phyloP scores from a whole-genome alignment of 2,329 filamentous ascomycete genomes.

The Penicillium sp. region DNA sequence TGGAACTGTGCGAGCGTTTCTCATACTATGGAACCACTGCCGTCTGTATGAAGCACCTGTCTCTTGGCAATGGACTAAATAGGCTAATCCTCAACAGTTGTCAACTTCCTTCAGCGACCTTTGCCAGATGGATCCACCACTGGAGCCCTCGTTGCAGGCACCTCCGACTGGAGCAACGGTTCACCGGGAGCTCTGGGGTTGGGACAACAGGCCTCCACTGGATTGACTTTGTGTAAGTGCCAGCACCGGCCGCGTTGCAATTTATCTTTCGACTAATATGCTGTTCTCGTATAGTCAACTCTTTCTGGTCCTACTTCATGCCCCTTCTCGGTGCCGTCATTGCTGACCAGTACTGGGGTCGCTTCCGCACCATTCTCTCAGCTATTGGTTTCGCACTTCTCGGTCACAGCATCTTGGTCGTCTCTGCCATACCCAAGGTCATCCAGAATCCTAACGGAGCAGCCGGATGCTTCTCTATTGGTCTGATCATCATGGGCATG shows the following conservation, averaged over 20 bases:
- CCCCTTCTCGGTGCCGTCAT: constrained; percentile 57
- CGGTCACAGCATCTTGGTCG: constrained; percentile 64
- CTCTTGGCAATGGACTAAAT: background rate
- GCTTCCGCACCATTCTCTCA: constrained; percentile 66
- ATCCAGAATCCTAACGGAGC: constrained; percentile 57
- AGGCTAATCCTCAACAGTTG: constrained; percentile 41
- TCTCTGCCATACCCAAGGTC: constrained; percentile 61
- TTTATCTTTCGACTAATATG: background rate
- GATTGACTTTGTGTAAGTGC: constrained; percentile 45
- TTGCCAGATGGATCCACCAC: constrained; percentile 54
- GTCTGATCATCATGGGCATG: constrained; percentile 65
- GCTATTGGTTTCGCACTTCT: constrained; percentile 61
- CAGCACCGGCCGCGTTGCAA: too few relatives aligned
- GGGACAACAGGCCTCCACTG: constrained; percentile 56
- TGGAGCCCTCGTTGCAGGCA: constrained; percentile 39
- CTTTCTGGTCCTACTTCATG: constrained; percentile 61
- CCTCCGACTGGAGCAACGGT: constrained; percentile 16
- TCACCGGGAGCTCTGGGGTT: constrained; percentile 54
- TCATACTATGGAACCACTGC: constrained; percentile 71
- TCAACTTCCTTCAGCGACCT: constrained; percentile 60
- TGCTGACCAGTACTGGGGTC: constrained; percentile 66
- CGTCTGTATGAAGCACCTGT: constrained; percentile 52
- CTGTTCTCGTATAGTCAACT: constrained; percentile 45
- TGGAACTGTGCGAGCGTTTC: constrained; percentile 73
- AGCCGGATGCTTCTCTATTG: constrained; percentile 61